Evolutionary conservation across 495 filamentous ascomycete genomes (phyloP).

Genomic region (Aspergillus wentii): DNA sequence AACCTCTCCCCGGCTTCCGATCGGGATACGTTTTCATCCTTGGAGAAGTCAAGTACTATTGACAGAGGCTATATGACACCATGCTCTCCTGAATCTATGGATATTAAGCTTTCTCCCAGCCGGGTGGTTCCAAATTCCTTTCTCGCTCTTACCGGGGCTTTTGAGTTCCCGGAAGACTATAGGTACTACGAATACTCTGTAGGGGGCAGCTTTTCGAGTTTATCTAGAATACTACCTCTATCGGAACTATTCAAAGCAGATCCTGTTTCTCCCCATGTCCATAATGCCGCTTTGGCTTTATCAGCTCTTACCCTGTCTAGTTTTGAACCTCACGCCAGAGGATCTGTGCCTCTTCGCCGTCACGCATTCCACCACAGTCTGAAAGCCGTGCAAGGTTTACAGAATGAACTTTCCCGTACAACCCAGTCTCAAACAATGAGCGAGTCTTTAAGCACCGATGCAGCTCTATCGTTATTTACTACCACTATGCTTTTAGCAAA

Average conservation of each 20-base stretch:
- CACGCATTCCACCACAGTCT: constrained; percentile 4
- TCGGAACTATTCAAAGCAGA: constrained; percentile 1
- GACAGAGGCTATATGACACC: background rate
- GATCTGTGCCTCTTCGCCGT: constrained; percentile 1
- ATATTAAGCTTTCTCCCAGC: background rate
- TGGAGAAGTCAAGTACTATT: no score
- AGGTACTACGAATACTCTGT: constrained; percentile 1
- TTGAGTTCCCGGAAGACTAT: constrained; percentile 4
- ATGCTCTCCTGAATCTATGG: background rate
- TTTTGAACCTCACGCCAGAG: background rate
- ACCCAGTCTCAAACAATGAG: background rate
- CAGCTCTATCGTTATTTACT: background rate
- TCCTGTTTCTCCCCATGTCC: constrained; percentile 1
- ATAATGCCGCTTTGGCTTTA: constrained; percentile 1
- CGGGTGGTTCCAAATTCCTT: background rate
- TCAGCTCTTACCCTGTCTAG: background rate
- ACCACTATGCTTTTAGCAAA: constrained; percentile 1
- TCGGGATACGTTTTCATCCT: no score
- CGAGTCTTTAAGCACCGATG: background rate
- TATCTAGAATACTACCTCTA: background rate
- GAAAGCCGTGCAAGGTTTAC: constrained; percentile 1
- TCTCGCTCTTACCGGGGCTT: background rate
- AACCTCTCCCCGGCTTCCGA: no score
- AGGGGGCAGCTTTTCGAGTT: background rate
- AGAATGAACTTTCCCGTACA: background rate